phyloP scores from a whole-genome alignment of 2,329 filamentous ascomycete species.

The Ophiostoma ips region DNA sequence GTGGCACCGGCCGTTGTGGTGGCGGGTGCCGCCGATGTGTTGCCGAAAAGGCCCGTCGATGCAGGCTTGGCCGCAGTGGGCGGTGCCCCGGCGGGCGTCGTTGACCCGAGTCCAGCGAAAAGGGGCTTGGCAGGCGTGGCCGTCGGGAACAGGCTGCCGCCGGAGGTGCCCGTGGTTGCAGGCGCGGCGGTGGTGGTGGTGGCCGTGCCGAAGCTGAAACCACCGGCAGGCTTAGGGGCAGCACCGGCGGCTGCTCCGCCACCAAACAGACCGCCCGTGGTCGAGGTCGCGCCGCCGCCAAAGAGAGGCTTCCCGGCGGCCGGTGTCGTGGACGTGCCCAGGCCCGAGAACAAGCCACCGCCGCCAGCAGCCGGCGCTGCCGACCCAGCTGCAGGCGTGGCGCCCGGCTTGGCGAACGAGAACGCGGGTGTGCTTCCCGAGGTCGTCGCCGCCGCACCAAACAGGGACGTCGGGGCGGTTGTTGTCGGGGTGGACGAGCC shows the following conservation, averaged over 20 bases:
- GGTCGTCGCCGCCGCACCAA: constrained; percentile 3
- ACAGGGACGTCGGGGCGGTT: constrained; percentile 23
- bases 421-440: neutral
- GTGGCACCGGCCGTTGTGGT: constrained; percentile 6
- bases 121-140: constrained; percentile 34
- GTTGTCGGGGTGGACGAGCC: constrained; percentile 25
- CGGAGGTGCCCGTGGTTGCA: neutral
- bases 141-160: constrained; percentile 9
- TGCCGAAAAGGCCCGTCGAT: constrained; percentile 7
- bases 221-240: neutral
- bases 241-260: neutral
- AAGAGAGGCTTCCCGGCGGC: neutral
- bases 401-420: constrained; percentile 21
- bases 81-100: constrained; percentile 42
- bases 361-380: neutral
- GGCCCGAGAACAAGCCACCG: constrained; percentile 5
- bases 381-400: constrained; percentile 17
- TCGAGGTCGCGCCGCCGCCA: neutral
- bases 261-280: constrained; percentile 1
- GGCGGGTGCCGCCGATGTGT: constrained; percentile 5
- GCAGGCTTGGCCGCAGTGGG: constrained; percentile 26
- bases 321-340: neutral
- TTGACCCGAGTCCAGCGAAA: constrained; percentile 33
- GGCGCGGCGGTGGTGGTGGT: constrained; percentile 2
- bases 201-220: too few species aligned